Evolutionary conservation across 306 rosid genomes (phyloP).

Genomic region (Trichosanthes cucumerina): DNA sequence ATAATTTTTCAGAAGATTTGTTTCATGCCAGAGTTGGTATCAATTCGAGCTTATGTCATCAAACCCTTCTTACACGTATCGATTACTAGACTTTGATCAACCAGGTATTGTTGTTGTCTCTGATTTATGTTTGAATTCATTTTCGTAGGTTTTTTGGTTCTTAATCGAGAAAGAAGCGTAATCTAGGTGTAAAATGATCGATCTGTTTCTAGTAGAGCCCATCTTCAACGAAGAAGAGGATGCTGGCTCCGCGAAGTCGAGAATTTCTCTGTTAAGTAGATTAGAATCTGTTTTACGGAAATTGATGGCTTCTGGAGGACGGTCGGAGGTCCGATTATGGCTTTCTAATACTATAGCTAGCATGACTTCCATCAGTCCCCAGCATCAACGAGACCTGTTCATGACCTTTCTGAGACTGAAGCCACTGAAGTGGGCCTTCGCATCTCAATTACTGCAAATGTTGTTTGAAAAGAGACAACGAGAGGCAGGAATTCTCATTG

Average conservation of each 20-base stretch:
- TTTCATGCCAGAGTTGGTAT: neutral
- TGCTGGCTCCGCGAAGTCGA: slow-evolving; percentile 19
- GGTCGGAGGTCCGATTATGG: slow-evolving; percentile 73
- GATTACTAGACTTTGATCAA: neutral
- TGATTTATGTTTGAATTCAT: neutral
- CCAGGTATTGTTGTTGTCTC: neutral
- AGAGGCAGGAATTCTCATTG: slow-evolving; percentile 43
- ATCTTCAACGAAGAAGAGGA: slow-evolving; percentile 24
- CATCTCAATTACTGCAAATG: slow-evolving; percentile 62
- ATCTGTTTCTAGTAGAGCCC: slow-evolving; percentile 49
- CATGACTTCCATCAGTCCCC: slow-evolving; percentile 27
- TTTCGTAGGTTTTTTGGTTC: neutral
- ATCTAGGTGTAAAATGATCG: slow-evolving; percentile 28
- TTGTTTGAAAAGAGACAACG: slow-evolving; percentile 48
- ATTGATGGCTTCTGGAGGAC: slow-evolving; percentile 37
- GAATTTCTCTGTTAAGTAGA: slow-evolving; percentile 44
- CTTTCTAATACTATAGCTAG: slow-evolving; percentile 55
- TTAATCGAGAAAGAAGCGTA: neutral
- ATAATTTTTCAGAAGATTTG: neutral
- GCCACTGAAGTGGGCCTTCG: slow-evolving; percentile 29
- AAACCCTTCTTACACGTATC: neutral
- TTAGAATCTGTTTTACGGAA: slow-evolving; percentile 55
- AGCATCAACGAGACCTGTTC: slow-evolving; percentile 43
- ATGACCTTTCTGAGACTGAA: slow-evolving; percentile 31
- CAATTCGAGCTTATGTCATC: neutral